Conservation (phyloP, 768 basidiomycete species). For the Lactarius akahatsu region DNA sequence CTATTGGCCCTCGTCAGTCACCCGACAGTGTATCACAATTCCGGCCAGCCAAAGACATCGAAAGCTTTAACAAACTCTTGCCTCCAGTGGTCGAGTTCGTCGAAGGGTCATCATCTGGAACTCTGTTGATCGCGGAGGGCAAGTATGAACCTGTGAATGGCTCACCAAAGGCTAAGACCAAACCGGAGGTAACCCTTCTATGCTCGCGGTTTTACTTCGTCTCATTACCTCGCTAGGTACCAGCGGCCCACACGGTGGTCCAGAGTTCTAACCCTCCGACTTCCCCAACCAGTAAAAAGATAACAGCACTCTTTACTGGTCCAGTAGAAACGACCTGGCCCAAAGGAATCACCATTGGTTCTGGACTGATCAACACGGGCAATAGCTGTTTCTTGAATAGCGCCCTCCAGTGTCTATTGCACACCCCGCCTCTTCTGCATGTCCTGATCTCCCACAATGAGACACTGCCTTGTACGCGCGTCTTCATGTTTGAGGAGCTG, state of each 20-base stretch:
- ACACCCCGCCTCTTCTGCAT: conserved; percentile 84
- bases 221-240: conserved; percentile 9
- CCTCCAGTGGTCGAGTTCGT: conserved; percentile 81
- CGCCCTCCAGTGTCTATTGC: conserved; percentile 87
- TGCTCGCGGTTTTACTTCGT: background rate
- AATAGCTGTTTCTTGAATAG: conserved; percentile 98
- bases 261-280: conserved; percentile 12
- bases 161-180: conserved; percentile 51
- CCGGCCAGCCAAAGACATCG: conserved; percentile 67
- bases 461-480: conserved; percentile 56
- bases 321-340: conserved; percentile 69
- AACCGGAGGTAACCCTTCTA: conserved; percentile 44
- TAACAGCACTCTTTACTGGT: conserved; percentile 39
- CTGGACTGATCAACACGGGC: conserved; percentile 78
- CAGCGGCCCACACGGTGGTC: background rate
- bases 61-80: conserved; percentile 74
- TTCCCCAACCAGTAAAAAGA: conserved; percentile 30
- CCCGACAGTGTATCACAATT: conserved; percentile 56
- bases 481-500: background rate
- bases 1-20: conserved; percentile 52
- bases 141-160: conserved; percentile 83
- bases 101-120: conserved; percentile 79
- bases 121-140: conserved; percentile 66
- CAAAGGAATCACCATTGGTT: conserved; percentile 44
- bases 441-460: conserved; percentile 52